phyloP scores from a whole-genome alignment of 176 grass and related monocot genomes.

The Saccharum spontaneum region DNA sequence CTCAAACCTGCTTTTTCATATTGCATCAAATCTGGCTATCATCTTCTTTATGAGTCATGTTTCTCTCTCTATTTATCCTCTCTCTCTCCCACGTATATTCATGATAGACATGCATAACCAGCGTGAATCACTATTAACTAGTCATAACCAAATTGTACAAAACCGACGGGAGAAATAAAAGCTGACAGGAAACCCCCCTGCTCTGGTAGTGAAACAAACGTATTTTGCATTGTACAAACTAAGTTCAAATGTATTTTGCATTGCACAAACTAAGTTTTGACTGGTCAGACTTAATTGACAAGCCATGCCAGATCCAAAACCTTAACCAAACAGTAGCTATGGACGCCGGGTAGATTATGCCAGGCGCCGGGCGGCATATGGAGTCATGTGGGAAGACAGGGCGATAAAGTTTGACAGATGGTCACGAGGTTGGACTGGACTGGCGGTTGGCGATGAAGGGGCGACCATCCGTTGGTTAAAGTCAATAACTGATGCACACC shows the following conservation, averaged over 20 bases:
- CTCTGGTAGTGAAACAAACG: no score
- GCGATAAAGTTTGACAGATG: not conserved
- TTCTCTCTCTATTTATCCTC: not conserved
- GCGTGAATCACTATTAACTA: no score
- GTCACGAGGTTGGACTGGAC: not conserved
- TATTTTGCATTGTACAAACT: no score
- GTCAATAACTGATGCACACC: not conserved
- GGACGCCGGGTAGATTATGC: no score
- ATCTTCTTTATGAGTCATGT: not conserved
- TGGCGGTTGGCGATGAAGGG: not conserved
- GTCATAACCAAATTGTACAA: no score
- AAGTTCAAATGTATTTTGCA: no score
- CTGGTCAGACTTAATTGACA: not conserved
- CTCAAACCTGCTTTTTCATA: no score
- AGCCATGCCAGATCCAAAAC: not conserved
- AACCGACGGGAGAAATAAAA: no score
- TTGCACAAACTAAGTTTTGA: no score
- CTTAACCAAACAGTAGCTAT: not conserved
- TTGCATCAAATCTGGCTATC: not conserved
- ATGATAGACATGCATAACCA: no score
- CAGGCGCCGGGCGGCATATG: no score
- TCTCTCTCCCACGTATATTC: not conserved
- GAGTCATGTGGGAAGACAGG: not conserved
- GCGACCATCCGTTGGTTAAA: not conserved
- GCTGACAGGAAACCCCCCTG: no score